phyloP scores from a whole-genome alignment of 2,329 filamentous ascomycete genomes.

The Alternaria angustiovoidea region DNA sequence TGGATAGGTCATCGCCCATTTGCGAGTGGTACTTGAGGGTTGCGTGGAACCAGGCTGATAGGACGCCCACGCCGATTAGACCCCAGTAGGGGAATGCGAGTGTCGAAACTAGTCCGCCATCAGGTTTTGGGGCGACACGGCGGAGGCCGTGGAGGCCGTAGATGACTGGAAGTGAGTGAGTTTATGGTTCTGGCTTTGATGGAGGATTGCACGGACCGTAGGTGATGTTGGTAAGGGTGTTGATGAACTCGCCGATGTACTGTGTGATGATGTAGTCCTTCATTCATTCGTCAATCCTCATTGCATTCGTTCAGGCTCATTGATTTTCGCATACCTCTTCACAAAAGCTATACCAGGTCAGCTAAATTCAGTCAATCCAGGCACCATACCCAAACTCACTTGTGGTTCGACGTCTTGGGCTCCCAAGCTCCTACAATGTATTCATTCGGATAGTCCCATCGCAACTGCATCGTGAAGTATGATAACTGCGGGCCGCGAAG shows the following conservation, averaged over 20 bases:
- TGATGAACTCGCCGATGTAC: conserved; percentile 64
- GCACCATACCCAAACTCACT: conserved; percentile 33
- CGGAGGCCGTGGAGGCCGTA: conserved; percentile 48
- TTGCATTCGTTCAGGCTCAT: background rate
- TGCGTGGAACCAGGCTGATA: conserved; percentile 55
- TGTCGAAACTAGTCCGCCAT: conserved; percentile 44
- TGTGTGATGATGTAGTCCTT: conserved; percentile 63
- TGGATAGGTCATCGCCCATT: conserved; percentile 66
- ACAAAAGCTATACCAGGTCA: conserved; percentile 43
- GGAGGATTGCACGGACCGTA: conserved; percentile 52
- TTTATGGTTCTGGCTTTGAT: background rate
- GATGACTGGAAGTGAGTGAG: conserved; percentile 34
- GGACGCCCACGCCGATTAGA: conserved; percentile 54
- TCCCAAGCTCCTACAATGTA: conserved; percentile 37
- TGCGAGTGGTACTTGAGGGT: conserved; percentile 58
- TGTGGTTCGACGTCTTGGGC: conserved; percentile 43
- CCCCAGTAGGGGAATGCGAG: conserved; percentile 54
- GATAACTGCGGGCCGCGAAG: background rate
- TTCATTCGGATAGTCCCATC: conserved; percentile 36
- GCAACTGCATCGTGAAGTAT: conserved; percentile 29
- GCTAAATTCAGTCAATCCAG: conserved; percentile 13
- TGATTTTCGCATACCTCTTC: conserved; percentile 38
- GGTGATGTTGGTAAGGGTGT: conserved; percentile 61
- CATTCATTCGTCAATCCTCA: background rate
- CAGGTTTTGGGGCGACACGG: conserved; percentile 30